Evolutionary conservation across 345 rosid species (phyloP), one percentile per base, ranked within the genome.

Genomic region (Eutrema yunnanense): DNA sequence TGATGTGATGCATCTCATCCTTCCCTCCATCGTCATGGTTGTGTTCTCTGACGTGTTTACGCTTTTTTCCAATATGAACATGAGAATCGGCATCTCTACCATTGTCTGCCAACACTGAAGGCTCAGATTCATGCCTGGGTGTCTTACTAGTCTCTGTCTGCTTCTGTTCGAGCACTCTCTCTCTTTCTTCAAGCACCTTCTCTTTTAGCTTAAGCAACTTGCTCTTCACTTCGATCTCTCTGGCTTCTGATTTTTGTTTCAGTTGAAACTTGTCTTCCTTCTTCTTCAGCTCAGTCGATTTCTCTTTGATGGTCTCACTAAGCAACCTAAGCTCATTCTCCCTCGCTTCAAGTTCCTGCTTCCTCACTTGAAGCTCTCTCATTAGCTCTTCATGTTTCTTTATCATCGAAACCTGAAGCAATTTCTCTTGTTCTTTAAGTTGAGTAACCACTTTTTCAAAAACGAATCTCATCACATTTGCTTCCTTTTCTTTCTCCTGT

Each of bases 1-100:
- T 76, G 13, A 14, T 44, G 8, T 46, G 56, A 42, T n/a, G n/a
- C 67, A 82, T 72, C 81, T 51, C 72, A 75, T 89, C 13, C 13
- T 22, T 49, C 29, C 4, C 27, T 4, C 3, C 3, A 27, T 27
- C 56, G 4, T 6, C 7, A 4, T 37, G 9, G 38, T 40, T 4
- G 19, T 49, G 49, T 65, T 57, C 48, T 47, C 52, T 42, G 14
- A 26, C 10, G 48, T 32, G 0, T 71, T 60, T 61, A 13, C 16
- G 61, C 7, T 40, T 60, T 12, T 48, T 71, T 8, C 38, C 60
- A 19, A 11, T 6, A 14, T 52, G 57, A 29, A 12, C 29, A 8
- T 29, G 57, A 29, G 16, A 30, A 29, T 27, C 36, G 6, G 2
- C 57, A 56, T 73, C 67, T 38, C 19, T 56, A n/a, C 14, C 33